Evolutionary conservation across 2,329 filamentous ascomycete genomes (phyloP).

Genomic region (Apiospora rasikravindrae): DNA sequence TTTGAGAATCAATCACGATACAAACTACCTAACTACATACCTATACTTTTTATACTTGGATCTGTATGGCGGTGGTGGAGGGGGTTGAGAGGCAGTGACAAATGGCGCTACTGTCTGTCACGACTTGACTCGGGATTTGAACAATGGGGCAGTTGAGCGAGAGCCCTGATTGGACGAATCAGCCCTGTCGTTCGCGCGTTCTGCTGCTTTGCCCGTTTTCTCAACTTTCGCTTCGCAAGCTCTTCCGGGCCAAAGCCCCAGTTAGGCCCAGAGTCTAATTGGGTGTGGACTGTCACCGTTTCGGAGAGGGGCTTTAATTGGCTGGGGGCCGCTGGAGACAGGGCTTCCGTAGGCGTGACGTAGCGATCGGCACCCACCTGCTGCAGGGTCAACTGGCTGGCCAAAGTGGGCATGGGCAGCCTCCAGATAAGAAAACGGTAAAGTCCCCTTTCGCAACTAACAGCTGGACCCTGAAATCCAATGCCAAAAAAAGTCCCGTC

Average conservation of each 20-base stretch:
- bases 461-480: slow-evolving; percentile 10
- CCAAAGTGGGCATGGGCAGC: neutral
- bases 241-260: neutral
- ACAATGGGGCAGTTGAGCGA: neutral
- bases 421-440: slow-evolving; percentile 3
- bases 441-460: neutral
- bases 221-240: neutral
- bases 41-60: neutral
- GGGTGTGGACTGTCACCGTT: neutral
- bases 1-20: slow-evolving; percentile 21
- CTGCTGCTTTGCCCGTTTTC: neutral
- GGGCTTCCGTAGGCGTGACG: slow-evolving; percentile 14
- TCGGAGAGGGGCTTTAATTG: neutral
- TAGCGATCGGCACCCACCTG: neutral
- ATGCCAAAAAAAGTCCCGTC: neutral
- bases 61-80: too few relatives aligned
- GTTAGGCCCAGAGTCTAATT: neutral
- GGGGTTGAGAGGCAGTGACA: neutral
- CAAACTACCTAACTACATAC: neutral
- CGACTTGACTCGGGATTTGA: neutral
- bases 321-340: neutral
- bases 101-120: neutral
- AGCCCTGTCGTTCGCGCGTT: neutral
- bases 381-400: neutral
- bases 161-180: neutral